A percentile compares a stretch with the other conserved stretches of the same genome.
Evolutionary conservation across 2,329 filamentous ascomycete species (phyloP).

Genomic region (Talaromyces piceae): DNA sequence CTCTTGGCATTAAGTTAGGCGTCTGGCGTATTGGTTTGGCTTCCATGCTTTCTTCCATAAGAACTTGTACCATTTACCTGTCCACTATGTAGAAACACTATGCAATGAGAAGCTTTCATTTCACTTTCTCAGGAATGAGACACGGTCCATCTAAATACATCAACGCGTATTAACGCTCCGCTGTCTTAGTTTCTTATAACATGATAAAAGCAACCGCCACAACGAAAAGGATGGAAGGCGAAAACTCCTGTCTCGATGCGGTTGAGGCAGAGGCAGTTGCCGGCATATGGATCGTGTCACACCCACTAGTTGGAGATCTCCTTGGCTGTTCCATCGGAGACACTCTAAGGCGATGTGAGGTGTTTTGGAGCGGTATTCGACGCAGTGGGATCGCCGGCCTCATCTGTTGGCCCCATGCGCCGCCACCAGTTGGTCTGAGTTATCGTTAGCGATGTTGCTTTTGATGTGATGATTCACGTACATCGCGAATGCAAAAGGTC

Average conservation of each 20-base stretch:
- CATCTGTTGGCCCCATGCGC: background rate
- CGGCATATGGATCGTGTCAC: too few species aligned
- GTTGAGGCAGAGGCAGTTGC: too few species aligned
- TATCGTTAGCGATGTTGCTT: background rate
- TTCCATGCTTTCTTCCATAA: too few species aligned
- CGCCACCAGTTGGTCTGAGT: background rate
- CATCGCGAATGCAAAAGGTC: background rate
- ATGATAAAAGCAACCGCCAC: background rate
- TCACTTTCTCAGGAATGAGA: too few species aligned
- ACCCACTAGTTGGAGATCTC: background rate
- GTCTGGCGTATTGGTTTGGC: too few species aligned
- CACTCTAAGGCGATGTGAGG: background rate
- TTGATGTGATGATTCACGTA: background rate
- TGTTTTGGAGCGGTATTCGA: background rate
- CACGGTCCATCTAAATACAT: too few species aligned
- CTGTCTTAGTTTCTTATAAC: background rate
- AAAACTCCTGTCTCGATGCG: background rate
- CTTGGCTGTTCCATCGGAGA: background rate
- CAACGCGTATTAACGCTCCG: too few species aligned
- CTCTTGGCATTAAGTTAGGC: too few species aligned
- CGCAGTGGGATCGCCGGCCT: background rate
- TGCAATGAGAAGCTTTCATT: too few species aligned
- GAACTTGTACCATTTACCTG: too few species aligned
- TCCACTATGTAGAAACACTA: too few species aligned
- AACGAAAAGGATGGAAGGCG: background rate